Base-by-base conservation (phyloP, 192 early-diverging fungal genomes). In the Phycomyces nitens region DNA sequence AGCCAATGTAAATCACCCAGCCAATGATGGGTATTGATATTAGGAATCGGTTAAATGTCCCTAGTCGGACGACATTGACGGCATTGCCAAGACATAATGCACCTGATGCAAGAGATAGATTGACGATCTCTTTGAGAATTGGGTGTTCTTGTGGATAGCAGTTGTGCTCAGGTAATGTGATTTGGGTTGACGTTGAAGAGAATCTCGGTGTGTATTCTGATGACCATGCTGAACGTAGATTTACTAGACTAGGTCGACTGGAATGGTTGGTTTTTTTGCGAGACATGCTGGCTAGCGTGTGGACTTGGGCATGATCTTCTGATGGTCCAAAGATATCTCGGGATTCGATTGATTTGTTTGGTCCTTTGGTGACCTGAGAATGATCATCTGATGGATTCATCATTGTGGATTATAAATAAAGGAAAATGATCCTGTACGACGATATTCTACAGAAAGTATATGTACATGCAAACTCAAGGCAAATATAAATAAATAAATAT, bases 151-250 rank as follows among this genome's bases (percentile, higher is more conserved):
- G 44, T 11, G 11, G 44, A 47, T 47, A 3, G 3, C 2, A 47
- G 18, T 11, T 18, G 18, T 47, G 44, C 44, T 47, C 44, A 11
- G 44, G 44, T 18, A 18, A 47, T 2, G 12, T n/a, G 18, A 18
- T 47, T 3, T n/a, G 18, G 18, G 2, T 47, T n/a, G 44, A 47
- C 12, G 2, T 3, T 6, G 44, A 18, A 47, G 12, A 1, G 44
- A 47, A 18, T 11, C 44, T 47, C 44, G 18, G 44, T 47, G 18
- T 47, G 11, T 3, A 47, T 18, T 14, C 44, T 47, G 52, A 54
- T 24, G 44, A 24, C 62, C 62, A 63, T 7, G 62, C 22, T 16
- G 62, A 63, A 1, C 62, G 50, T 43, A 63, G 11, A 41, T 41
- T 53, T 1, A 51, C 18, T 18, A 63, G 16, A 8, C 62, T 53